Conservation (phyloP, 2,329 filamentous ascomycete genomes). For the Talaromyces sp. region DNA sequence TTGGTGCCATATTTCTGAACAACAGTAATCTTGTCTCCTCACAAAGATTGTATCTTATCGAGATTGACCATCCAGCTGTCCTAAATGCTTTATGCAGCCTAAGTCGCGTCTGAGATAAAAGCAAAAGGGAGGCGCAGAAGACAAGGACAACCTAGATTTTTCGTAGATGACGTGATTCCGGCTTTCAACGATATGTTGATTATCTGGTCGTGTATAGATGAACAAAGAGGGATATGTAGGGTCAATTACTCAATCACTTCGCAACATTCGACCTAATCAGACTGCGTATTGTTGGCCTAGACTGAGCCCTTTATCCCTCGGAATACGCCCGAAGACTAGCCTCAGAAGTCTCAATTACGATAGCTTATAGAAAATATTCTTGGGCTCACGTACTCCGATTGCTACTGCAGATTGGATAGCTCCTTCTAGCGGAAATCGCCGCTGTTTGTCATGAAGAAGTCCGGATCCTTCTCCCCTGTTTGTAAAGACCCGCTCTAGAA, state of each 20-base stretch:
- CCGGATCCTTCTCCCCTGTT: neutral
- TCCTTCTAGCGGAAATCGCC: neutral
- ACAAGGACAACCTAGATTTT: neutral
- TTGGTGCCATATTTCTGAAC: slow-evolving; percentile 10
- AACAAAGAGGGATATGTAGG: neutral
- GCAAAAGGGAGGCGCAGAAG: neutral
- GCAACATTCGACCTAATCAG: neutral
- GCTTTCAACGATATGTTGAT: neutral
- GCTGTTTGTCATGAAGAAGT: neutral
- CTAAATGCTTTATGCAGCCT: neutral
- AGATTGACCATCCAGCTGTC: neutral
- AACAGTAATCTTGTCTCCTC: neutral
- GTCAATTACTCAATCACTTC: neutral
- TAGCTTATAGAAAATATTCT: neutral
- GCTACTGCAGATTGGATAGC: neutral
- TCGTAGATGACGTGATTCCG: neutral
- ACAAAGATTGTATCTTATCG: neutral
- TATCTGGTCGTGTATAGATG: neutral
- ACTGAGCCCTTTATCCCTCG: neutral
- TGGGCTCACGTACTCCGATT: neutral
- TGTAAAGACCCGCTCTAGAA: neutral
- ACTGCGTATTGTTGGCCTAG: neutral
- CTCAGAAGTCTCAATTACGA: neutral
- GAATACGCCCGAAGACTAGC: neutral
- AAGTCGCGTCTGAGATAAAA: neutral